phyloP scores from a whole-genome alignment of 1,139 yeast species.

The Scheffersomyces segobiensis region DNA sequence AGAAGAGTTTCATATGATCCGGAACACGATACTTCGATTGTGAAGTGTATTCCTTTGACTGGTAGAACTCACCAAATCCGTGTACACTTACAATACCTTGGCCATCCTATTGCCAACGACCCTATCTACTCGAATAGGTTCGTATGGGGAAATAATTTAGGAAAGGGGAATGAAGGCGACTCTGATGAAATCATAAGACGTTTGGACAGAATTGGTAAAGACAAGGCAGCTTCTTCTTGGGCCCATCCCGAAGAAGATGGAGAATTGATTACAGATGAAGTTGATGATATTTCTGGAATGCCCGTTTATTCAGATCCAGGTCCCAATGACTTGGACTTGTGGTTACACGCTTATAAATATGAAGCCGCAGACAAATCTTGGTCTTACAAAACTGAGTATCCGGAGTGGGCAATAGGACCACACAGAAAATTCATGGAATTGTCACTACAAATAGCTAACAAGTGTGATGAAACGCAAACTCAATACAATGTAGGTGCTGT shows the following conservation, averaged over 20 bases:
- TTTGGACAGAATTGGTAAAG: slow-evolving; percentile 69
- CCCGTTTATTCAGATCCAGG: slow-evolving; percentile 87
- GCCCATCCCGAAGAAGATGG: slow-evolving; percentile 58
- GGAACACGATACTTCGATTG: slow-evolving; percentile 59
- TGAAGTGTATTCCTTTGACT: slow-evolving; percentile 79
- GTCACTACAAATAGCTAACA: slow-evolving; percentile 76
- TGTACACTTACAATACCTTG: slow-evolving; percentile 84
- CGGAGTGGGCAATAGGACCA: slow-evolving; percentile 79
- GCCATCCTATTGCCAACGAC: slow-evolving; percentile 92
- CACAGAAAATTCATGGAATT: slow-evolving; percentile 56
- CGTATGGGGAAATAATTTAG: slow-evolving; percentile 72
- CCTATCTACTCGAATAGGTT: slow-evolving; percentile 71
- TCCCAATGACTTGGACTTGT: slow-evolving; percentile 77
- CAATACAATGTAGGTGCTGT: slow-evolving; percentile 96
- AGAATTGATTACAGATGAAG: slow-evolving; percentile 56
- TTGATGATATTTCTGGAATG: slow-evolving; percentile 69
- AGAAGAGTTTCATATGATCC: slow-evolving; percentile 63
- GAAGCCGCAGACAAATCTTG: slow-evolving; percentile 59
- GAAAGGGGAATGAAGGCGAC: slow-evolving; percentile 53
- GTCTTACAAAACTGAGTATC: slow-evolving; percentile 78
- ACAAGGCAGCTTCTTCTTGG: slow-evolving; percentile 69
- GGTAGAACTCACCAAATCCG: slow-evolving; percentile 96
- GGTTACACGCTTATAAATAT: slow-evolving; percentile 88
- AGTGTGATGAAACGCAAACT: slow-evolving; percentile 80
- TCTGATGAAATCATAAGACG: slow-evolving; percentile 43